phyloP scores from a whole-genome alignment of 139 green algal species.

The Chlorella vulgaris region DNA sequence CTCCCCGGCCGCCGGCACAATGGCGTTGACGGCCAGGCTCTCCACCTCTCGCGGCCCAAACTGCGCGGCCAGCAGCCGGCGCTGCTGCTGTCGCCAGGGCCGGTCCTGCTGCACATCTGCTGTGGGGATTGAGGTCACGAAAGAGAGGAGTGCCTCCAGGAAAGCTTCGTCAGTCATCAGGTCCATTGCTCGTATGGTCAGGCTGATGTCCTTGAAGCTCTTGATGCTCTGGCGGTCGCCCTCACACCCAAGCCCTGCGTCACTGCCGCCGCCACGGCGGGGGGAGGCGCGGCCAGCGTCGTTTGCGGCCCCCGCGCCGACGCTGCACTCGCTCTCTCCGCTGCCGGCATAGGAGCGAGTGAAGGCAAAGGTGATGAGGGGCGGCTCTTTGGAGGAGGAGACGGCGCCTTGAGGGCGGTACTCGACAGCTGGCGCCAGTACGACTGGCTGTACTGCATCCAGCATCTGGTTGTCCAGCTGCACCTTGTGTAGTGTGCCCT shows the following conservation, averaged over 20 bases:
- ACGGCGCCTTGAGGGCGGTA: conserved; percentile 4
- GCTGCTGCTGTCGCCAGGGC: conserved; percentile 69
- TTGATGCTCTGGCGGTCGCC: conserved; percentile 61
- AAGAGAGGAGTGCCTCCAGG: conserved; percentile 77
- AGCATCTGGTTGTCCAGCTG: conserved; percentile 93
- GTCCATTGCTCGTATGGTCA: conserved; percentile 41
- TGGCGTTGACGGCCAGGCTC: conserved; percentile 51
- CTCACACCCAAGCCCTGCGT: not conserved
- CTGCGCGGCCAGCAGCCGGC: conserved; percentile 57
- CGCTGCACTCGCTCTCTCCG: not conserved
- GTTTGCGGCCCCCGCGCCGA: not conserved
- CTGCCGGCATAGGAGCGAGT: conserved; percentile 36
- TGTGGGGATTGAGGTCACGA: conserved; percentile 71
- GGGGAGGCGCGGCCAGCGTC: not conserved
- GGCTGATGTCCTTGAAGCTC: conserved; percentile 76
- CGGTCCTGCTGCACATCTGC: conserved; percentile 75
- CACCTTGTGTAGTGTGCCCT: conserved; percentile 60
- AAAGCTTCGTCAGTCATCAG: conserved; percentile 72
- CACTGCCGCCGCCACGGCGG: not conserved
- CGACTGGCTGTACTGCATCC: conserved; percentile 77
- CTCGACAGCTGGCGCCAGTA: conserved; percentile 67
- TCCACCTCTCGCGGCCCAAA: conserved; percentile 66
- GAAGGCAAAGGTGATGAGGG: conserved; percentile 56
- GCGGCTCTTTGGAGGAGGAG: conserved; percentile 6
- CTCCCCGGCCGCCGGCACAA: conserved; percentile 36